Evolutionary conservation across 2,329 filamentous ascomycete species (phyloP).

Genomic region (Emmonsiellopsis sp.): DNA sequence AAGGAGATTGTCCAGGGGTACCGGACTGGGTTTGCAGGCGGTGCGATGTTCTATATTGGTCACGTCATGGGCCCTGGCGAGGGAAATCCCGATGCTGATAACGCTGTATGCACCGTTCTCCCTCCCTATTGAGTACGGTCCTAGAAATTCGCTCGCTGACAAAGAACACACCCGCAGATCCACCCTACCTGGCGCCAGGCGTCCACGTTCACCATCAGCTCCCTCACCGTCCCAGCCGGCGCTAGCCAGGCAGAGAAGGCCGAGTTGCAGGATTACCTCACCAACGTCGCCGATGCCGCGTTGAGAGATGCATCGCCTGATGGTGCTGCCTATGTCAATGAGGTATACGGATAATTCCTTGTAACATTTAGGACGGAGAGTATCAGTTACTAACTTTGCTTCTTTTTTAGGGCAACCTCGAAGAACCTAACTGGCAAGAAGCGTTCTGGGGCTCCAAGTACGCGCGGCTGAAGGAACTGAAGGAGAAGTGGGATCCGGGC

Average conservation of each 20-base stretch:
- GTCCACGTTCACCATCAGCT: neutral
- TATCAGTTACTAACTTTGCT: neutral
- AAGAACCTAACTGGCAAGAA: constrained; percentile 28
- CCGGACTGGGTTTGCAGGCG: neutral
- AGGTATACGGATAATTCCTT: neutral
- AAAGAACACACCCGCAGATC: neutral
- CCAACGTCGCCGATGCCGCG: neutral
- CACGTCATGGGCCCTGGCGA: neutral
- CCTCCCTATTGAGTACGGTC: neutral
- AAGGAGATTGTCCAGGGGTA: neutral
- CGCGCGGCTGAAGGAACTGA: constrained; percentile 23
- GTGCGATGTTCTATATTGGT: neutral
- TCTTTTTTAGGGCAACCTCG: neutral
- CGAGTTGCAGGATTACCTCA: neutral
- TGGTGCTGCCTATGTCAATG: neutral
- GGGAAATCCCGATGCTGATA: neutral
- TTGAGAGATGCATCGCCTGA: neutral
- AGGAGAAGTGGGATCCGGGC: constrained; percentile 33
- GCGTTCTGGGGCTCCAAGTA: constrained; percentile 37
- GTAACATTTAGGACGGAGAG: neutral
- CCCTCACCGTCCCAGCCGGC: neutral
- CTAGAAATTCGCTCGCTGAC: neutral
- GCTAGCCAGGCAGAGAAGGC: neutral
- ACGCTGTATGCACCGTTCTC: neutral
- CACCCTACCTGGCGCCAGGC: neutral